Evolutionary conservation across 148 eudicot species (phyloP).

Genomic region (Fagopyrum tataricum): DNA sequence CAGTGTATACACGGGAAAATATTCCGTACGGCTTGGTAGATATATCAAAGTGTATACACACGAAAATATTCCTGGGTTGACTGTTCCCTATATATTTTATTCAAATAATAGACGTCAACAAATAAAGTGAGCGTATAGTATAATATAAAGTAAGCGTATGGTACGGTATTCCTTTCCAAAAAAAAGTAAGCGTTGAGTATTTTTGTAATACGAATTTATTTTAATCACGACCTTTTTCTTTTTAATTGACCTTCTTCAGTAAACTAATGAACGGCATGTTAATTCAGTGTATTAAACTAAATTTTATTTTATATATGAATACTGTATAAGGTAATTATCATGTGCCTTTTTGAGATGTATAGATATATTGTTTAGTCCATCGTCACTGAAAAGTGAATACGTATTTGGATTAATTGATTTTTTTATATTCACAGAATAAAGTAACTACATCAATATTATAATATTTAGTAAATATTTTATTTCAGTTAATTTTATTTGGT

Average conservation of each 20-base stretch:
- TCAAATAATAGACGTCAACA: neutral
- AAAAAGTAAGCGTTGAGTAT: no score
- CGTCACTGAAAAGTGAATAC: conserved; percentile 7
- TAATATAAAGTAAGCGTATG: neutral
- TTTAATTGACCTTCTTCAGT: neutral
- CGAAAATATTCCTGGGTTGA: neutral
- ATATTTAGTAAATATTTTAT: no score
- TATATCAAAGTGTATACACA: neutral
- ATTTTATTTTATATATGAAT: neutral
- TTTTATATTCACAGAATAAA: no score
- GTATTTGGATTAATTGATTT: no score
- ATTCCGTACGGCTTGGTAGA: neutral
- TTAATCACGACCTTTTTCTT: neutral
- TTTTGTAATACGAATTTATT: no score
- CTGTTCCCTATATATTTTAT: neutral
- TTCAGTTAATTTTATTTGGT: no score
- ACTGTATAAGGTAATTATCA: neutral
- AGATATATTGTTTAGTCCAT: neutral
- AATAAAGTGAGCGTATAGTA: neutral
- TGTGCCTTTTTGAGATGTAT: neutral
- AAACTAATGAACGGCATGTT: neutral
- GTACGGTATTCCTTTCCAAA: no score
- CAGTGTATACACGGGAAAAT: no score
- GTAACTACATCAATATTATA: no score
- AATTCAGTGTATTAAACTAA: neutral